Conservation (phyloP, 257 asterid species). For the Linaria vulgaris region DNA sequence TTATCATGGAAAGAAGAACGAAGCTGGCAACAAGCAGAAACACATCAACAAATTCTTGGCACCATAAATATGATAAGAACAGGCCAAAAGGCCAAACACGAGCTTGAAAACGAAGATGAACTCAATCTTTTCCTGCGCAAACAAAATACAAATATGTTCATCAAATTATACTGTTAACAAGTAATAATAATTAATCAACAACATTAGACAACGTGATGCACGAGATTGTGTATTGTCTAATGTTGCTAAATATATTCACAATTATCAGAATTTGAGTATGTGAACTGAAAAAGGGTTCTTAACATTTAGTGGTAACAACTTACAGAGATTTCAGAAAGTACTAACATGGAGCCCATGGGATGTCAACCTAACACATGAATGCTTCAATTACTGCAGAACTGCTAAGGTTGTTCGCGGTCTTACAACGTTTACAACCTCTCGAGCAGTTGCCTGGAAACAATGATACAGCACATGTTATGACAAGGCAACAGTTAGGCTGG, state of each 20-base stretch:
- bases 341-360: conserved; percentile 20
- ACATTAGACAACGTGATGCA: no score
- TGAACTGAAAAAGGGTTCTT: neutral
- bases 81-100: neutral
- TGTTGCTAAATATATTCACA: no score
- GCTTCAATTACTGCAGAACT: conserved; percentile 44
- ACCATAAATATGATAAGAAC: neutral
- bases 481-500: conserved; percentile 4
- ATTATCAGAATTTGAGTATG: conserved; percentile 6
- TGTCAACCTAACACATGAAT: conserved; percentile 9
- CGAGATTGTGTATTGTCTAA: no score
- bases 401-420: conserved; percentile 70
- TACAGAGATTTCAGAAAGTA: conserved; percentile 1
- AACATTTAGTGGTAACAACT: neutral
- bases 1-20: conserved; percentile 3
- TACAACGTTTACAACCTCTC: conserved; percentile 85
- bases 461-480: conserved; percentile 12
- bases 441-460: conserved; percentile 78
- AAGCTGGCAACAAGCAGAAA: conserved; percentile 10
- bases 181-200: no score
- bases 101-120: conserved; percentile 13
- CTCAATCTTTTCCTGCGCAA: conserved; percentile 27
- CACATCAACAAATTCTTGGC: conserved; percentile 6
- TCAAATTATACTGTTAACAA: no score
- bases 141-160: neutral